Evolutionary conservation across 2,329 filamentous ascomycete species (phyloP), one percentile per base, ranked within the genome.

Genomic region (Colletotrichum cordylinicola): DNA sequence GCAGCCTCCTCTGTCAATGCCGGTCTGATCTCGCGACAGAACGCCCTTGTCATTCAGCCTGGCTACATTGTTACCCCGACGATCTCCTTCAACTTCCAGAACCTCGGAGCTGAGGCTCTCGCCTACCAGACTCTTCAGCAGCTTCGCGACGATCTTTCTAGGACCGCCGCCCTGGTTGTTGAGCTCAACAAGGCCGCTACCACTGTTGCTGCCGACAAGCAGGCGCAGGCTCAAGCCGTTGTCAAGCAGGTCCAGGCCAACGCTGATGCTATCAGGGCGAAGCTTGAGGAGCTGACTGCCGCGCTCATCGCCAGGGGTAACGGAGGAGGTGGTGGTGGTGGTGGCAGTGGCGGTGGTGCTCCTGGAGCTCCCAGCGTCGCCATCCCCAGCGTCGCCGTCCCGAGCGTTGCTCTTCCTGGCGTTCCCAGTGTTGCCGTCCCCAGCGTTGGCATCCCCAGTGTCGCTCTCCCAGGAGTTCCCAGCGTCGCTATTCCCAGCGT

Each of bases 1-100:
- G 65, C 77, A 35, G 18, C 78, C 35, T 24, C 76, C 39, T 52
- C 70, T 4, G 70, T 69, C 10, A 43, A 74, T 16, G 64, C 70
- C 13, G 67, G 60, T 8, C 33, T 74, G n/a, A 58, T 52, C 31
- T 43, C 65, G 24, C 58, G 69, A 16, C 55, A 76, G 16, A 37
- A 62, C 58, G 58, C 29, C 4, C 16, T 68, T 8, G 48, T 37
- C 27, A 52, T 71, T 35, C 21, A 48, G 9, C 62, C 73, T 16
- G 64, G 48, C 39, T 58, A 39, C 18, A 33, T 76, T 7, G 58
- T 69, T 8, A 8, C 6, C 13, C 74, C 74, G 5, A 2, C 8
- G 7, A 6, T 74, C 27, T 8, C 6, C 9, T 24, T 74, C 29
- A 13, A 74, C 65, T 43, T 29, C 29, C 8, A 29, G 12, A 13